A percentile compares a stretch with the other conserved stretches of the same genome.
Evolutionary conservation across 441 rosid genomes (phyloP).

Genomic region (Melastoma candidum): DNA sequence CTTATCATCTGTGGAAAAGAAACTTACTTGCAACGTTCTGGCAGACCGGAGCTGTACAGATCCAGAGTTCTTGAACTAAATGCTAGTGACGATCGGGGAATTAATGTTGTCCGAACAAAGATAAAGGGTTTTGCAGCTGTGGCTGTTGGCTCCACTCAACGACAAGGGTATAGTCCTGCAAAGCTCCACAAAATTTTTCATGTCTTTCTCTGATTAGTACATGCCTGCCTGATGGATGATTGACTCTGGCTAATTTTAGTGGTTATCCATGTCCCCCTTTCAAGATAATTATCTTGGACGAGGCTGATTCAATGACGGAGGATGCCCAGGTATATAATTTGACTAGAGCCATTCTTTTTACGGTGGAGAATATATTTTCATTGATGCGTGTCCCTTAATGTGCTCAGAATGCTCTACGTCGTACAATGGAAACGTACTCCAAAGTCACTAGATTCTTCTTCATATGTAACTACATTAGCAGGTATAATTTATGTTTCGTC

Average conservation of each 20-base stretch:
- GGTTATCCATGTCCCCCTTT: constrained; percentile 87
- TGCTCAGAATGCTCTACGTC: constrained; percentile 79
- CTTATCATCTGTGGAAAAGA: no score
- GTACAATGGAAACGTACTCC: constrained; percentile 94
- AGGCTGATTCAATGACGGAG: constrained; percentile 99
- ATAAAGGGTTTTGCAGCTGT: constrained; percentile 95
- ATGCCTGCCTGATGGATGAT: neutral
- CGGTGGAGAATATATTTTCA: constrained; percentile 5
- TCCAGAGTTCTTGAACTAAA: constrained; percentile 92
- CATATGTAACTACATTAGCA: constrained; percentile 94
- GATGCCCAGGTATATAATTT: constrained; percentile 76
- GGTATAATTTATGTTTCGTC: constrained; percentile 27
- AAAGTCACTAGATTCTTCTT: constrained; percentile 93
- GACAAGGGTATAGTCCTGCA: constrained; percentile 44
- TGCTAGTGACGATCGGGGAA: constrained; percentile 99
- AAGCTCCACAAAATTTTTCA: neutral
- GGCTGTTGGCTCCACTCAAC: constrained; percentile 69
- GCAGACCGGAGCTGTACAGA: constrained; percentile 20
- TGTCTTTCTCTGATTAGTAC: neutral
- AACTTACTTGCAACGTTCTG: no score
- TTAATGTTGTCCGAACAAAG: constrained; percentile 95
- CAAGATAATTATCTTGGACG: constrained; percentile 88
- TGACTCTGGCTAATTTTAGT: constrained; percentile 22
- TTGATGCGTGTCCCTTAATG: neutral
- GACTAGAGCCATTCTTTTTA: constrained; percentile 1